A percentile compares a stretch with the other conserved stretches of the same genome.
Evolutionary conservation across 768 basidiomycete genomes (phyloP).

Genomic region (Russula lepida): DNA sequence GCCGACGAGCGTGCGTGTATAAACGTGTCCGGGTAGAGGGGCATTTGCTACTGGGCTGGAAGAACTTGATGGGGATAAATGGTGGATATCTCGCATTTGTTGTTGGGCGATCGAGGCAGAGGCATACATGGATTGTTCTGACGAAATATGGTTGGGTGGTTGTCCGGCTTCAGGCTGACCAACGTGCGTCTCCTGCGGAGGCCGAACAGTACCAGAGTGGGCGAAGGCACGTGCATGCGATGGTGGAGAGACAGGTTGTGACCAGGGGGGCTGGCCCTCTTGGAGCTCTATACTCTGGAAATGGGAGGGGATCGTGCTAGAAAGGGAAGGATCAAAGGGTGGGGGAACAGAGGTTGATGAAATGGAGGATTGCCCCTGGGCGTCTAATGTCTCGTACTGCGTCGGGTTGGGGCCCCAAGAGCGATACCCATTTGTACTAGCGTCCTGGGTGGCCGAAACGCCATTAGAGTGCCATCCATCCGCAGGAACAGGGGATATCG

Average conservation of each 20-base stretch:
- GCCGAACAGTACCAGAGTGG: slow-evolving; percentile 3
- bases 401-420: slow-evolving; percentile 14
- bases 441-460: slow-evolving; percentile 3
- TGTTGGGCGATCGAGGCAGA: slow-evolving; percentile 23
- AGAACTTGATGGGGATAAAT: slow-evolving; percentile 26
- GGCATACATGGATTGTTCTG: slow-evolving; percentile 22
- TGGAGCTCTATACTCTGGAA: slow-evolving; percentile 16
- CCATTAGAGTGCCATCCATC: slow-evolving; percentile 12
- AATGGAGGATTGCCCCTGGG: slow-evolving; percentile 11
- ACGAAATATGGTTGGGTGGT: slow-evolving; percentile 9
- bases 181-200: slow-evolving; percentile 1
- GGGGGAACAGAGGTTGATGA: slow-evolving; percentile 9
- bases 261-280: slow-evolving; percentile 13
- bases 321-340: slow-evolving; percentile 11
- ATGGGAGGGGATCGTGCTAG: slow-evolving; percentile 11
- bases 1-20: slow-evolving; percentile 85
- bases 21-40: slow-evolving; percentile 56
- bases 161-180: neutral
- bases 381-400: slow-evolving; percentile 9
- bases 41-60: slow-evolving; percentile 31
- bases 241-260: slow-evolving; percentile 17
- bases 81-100: slow-evolving; percentile 21
- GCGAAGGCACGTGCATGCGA: slow-evolving; percentile 12
- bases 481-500: slow-evolving; percentile 6
- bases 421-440: slow-evolving; percentile 18